Conservation (phyloP, 2,329 filamentous ascomycete genomes). For the Colletotrichum lupini region DNA sequence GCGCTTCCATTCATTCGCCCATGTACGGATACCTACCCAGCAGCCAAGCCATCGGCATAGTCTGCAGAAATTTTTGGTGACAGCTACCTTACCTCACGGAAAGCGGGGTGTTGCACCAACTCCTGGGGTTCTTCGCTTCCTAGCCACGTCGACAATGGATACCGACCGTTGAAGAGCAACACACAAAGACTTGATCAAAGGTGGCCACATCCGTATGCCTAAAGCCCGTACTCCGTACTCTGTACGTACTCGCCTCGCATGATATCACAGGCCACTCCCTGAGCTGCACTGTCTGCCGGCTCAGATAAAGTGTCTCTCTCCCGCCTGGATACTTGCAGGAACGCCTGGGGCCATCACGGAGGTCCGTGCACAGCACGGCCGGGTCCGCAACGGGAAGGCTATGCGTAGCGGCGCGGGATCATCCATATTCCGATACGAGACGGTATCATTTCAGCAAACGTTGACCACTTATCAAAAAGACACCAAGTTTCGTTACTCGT, state of each 20-base stretch:
- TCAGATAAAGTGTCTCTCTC: background rate
- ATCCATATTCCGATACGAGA: conserved; percentile 17
- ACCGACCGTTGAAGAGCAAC: background rate
- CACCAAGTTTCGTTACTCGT: conserved; percentile 15
- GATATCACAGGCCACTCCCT: background rate
- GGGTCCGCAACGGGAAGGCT: background rate
- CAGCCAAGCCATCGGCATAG: background rate
- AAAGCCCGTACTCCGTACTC: background rate
- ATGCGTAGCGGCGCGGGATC: conserved; percentile 12
- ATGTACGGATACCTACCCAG: background rate
- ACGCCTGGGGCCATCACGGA: background rate
- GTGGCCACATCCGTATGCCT: background rate
- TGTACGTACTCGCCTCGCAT: background rate
- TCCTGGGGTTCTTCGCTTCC: background rate
- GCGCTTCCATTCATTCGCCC: background rate
- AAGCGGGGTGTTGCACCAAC: conserved; percentile 8
- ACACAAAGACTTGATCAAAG: background rate
- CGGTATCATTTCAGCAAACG: background rate
- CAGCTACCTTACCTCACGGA: background rate
- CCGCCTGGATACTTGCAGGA: conserved; percentile 3
- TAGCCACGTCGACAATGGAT: background rate
- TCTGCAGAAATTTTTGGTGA: background rate
- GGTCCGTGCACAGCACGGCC: background rate
- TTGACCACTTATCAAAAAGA: background rate
- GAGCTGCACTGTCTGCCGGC: background rate